Evolutionary conservation across 441 rosid genomes (phyloP).

Genomic region (Eruca vesicaria): DNA sequence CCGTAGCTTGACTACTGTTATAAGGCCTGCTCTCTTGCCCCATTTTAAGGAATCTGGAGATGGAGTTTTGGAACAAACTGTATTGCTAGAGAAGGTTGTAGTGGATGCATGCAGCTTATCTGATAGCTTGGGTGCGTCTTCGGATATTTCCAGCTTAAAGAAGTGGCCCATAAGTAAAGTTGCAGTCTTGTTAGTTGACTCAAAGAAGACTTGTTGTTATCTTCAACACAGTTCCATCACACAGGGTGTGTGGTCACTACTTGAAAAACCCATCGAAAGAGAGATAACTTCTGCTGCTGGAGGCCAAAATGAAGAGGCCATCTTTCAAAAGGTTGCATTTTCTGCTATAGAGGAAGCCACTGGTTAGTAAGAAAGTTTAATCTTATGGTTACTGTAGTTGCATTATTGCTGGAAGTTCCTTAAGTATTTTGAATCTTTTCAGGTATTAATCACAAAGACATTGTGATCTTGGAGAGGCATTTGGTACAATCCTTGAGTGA

Average conservation of each 20-base stretch:
- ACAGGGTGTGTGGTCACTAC: slow-evolving; percentile 72
- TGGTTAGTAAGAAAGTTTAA: slow-evolving; percentile 35
- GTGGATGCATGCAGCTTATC: slow-evolving; percentile 73
- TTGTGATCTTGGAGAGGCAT: slow-evolving; percentile 63
- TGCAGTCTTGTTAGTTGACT: slow-evolving; percentile 62
- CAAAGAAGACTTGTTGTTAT: slow-evolving; percentile 48
- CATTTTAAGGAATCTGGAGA: slow-evolving; percentile 42
- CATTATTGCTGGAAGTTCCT: background rate
- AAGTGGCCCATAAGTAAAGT: slow-evolving; percentile 66
- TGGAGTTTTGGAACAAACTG: slow-evolving; percentile 40
- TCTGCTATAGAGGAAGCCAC: slow-evolving; percentile 61
- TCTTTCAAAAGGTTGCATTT: slow-evolving; percentile 57
- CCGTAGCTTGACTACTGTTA: slow-evolving; percentile 56
- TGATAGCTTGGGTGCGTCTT: slow-evolving; percentile 47
- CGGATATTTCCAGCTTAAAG: slow-evolving; percentile 38
- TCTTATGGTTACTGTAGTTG: background rate
- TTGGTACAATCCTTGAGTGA: slow-evolving; percentile 57
- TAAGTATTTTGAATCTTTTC: slow-evolving; percentile 16
- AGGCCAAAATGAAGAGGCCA: slow-evolving; percentile 38
- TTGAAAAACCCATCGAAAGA: slow-evolving; percentile 55
- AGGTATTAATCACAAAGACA: slow-evolving; percentile 55
- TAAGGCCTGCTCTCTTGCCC: slow-evolving; percentile 52
- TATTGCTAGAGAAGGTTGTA: slow-evolving; percentile 54
- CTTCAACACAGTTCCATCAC: slow-evolving; percentile 53
- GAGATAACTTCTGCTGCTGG: slow-evolving; percentile 2